Conservation (phyloP, 2,329 filamentous ascomycete species). For the Arthrinium phaeospermum region DNA sequence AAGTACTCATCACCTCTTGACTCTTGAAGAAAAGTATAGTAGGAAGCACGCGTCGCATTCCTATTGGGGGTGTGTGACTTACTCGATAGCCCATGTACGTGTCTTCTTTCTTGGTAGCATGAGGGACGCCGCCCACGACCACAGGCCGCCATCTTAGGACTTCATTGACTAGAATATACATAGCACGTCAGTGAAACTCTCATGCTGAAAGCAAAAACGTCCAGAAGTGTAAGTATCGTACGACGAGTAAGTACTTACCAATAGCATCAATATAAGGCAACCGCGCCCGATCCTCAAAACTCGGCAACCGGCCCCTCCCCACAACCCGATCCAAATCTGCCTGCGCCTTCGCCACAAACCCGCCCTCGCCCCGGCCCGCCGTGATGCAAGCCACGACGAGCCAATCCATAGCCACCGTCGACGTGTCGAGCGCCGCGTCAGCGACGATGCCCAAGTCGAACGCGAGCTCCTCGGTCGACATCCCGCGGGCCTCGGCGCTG, state of each 20-base stretch:
- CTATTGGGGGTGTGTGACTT: background rate
- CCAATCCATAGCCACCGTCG: conserved; percentile 37
- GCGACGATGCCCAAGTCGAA: conserved; percentile 40
- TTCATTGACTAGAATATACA: conserved; percentile 36
- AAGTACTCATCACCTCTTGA: background rate
- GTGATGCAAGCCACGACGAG: conserved; percentile 40
- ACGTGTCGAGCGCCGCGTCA: conserved; percentile 39
- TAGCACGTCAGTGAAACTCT: background rate
- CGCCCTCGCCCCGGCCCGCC: conserved; percentile 4
- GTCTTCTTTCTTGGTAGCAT: conserved; percentile 43
- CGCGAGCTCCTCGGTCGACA: conserved; percentile 38
- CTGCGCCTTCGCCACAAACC: conserved; percentile 44
- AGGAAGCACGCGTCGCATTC: too few species aligned
- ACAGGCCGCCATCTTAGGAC: conserved; percentile 51
- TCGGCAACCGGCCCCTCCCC: conserved; percentile 45
- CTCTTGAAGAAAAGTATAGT: background rate
- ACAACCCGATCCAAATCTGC: conserved; percentile 48
- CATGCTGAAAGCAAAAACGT: too few species aligned
- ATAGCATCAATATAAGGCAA: conserved; percentile 50
- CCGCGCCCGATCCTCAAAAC: conserved; percentile 43
- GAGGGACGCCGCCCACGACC: conserved; percentile 43
- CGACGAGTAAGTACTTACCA: background rate
- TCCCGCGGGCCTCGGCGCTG: conserved; percentile 28
- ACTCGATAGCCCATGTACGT: conserved; percentile 46
- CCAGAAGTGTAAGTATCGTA: background rate